Conservation (phyloP, 495 filamentous ascomycete genomes). For the Trypethelium eluteriae region DNA sequence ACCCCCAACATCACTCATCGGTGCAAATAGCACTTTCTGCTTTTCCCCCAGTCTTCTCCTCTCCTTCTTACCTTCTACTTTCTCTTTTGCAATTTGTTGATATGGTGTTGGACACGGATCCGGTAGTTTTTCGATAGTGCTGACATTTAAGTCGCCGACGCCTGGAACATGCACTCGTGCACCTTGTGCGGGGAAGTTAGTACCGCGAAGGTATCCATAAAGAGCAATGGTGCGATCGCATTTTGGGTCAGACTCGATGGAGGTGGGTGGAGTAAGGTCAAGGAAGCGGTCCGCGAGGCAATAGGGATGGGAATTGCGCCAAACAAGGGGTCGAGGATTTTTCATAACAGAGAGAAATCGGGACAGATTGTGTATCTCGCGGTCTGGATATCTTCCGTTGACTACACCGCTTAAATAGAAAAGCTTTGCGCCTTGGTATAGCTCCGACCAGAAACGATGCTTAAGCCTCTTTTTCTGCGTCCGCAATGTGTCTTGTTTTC, state of each 20-base stretch:
- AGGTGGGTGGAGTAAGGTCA: conserved; percentile 85
- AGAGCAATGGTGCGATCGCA: conserved; percentile 85
- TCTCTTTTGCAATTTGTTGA: conserved; percentile 76
- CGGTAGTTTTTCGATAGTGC: conserved; percentile 73
- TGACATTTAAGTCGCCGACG: conserved; percentile 85
- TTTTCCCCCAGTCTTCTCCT: conserved; percentile 81
- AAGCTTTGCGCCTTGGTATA: conserved; percentile 92
- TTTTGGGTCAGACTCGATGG: conserved; percentile 76
- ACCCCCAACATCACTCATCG: conserved; percentile 95
- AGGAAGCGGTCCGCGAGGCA: conserved; percentile 86
- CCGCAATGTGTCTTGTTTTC: conserved; percentile 78
- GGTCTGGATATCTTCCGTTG: conserved; percentile 92
- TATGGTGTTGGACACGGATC: conserved; percentile 93
- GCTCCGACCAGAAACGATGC: conserved; percentile 89
- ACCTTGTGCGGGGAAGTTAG: conserved; percentile 82
- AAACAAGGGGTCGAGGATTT: conserved; percentile 89
- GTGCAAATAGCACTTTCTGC: conserved; percentile 89
- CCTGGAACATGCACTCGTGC: conserved; percentile 89
- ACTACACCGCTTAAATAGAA: conserved; percentile 94
- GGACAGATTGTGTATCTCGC: conserved; percentile 90
- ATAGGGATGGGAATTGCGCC: conserved; percentile 94
- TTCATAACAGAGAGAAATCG: conserved; percentile 98
- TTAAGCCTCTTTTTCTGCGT: conserved; percentile 93
- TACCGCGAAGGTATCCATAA: conserved; percentile 92
- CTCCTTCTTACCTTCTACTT: conserved; percentile 68